Conservation (phyloP, 306 rosid genomes). For the Dalbergia cultrata region DNA sequence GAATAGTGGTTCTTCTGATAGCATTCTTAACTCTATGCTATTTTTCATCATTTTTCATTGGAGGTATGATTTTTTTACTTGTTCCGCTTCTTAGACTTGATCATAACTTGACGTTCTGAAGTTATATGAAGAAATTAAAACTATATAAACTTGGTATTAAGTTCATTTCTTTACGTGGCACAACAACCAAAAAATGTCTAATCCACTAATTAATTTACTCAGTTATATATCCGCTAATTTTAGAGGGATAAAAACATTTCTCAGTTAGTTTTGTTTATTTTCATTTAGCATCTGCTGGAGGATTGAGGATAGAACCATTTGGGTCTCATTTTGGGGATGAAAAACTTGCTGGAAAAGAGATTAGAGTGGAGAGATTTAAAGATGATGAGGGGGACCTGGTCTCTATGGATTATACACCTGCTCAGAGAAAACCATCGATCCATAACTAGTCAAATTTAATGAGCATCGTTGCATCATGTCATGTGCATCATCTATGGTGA, state of each 20-base stretch:
- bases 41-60: neutral
- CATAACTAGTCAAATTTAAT: conserved; percentile 20
- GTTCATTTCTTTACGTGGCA: too few relatives aligned
- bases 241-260: neutral
- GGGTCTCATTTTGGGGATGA: neutral
- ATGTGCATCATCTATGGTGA: neutral
- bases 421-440: conserved; percentile 5
- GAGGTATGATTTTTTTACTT: neutral
- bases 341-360: neutral
- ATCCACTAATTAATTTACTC: too few relatives aligned
- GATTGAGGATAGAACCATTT: neutral
- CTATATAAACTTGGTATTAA: neutral
- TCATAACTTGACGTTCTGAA: neutral
- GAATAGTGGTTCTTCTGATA: neutral
- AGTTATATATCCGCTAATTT: neutral
- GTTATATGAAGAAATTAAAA: neutral
- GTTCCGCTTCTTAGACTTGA: too few relatives aligned
- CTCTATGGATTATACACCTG: conserved; percentile 20
- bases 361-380: neutral
- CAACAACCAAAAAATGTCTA: neutral
- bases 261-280: neutral
- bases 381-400: neutral
- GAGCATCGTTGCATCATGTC: too few relatives aligned
- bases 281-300: neutral
- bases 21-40: conserved; percentile 9